phyloP scores from a whole-genome alignment of 2,329 filamentous ascomycete genomes.

The Fusarium sororula region DNA sequence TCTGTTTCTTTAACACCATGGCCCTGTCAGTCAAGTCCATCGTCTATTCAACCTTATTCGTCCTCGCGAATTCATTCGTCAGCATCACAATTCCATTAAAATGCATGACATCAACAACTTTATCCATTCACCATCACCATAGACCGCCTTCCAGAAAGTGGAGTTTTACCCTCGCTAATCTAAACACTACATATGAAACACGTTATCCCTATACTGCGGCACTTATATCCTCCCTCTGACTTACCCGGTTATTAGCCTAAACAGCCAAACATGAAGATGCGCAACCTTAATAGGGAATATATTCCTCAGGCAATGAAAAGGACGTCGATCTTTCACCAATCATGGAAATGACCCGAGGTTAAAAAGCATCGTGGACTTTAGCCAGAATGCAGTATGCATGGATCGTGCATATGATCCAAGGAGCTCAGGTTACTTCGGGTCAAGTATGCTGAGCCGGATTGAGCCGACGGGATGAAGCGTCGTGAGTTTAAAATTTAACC shows the following conservation, averaged over 20 bases:
- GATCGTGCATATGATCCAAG: background rate
- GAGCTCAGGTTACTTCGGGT: background rate
- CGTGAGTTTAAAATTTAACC: background rate
- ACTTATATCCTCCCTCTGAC: background rate
- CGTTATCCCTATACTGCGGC: background rate
- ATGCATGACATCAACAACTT: too few relatives aligned
- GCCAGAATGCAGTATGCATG: background rate
- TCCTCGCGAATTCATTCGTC: background rate
- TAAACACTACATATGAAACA: background rate
- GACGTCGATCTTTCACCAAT: background rate
- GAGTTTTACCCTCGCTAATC: background rate
- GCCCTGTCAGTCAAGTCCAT: fast-evolving
- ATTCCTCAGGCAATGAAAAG: too few relatives aligned
- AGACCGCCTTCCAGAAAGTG: background rate
- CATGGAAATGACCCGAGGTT: background rate
- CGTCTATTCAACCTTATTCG: background rate
- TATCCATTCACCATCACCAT: too few relatives aligned
- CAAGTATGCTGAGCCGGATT: background rate
- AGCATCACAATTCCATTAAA: too few relatives aligned
- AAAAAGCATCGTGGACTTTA: background rate
- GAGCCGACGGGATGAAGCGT: background rate
- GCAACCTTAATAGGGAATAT: background rate
- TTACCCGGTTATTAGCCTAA: background rate
- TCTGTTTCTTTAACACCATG: fast-evolving
- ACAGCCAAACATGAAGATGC: background rate